These are phyloP conservation scores for Escovopsis weberi DNA, from an alignment of 2,329 filamentous ascomycete genomes.

Conservation along the genomic window DNA sequence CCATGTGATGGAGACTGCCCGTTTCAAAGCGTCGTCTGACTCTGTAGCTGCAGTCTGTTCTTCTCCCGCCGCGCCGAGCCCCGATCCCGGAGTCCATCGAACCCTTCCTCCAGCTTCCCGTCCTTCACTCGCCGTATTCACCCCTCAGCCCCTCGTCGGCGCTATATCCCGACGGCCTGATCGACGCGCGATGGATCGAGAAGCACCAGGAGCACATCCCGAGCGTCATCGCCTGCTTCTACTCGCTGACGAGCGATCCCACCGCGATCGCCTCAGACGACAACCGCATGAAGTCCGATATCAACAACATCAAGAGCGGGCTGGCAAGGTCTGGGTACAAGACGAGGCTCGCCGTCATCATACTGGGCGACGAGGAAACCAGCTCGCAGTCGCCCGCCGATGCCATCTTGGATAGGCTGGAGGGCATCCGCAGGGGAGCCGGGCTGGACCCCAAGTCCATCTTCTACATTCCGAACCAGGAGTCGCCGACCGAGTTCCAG, in stretches of 20 bases:
- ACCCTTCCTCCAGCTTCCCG: constrained; percentile 29
- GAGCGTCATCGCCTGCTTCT: constrained; percentile 68
- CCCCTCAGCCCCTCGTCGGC: constrained; percentile 71
- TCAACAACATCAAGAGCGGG: constrained; percentile 59
- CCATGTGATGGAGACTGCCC: background rate
- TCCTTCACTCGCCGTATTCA: constrained; percentile 84
- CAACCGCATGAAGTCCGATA: constrained; percentile 75
- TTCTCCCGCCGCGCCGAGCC: constrained; percentile 43
- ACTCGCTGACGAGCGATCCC: constrained; percentile 57
- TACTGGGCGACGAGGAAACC: constrained; percentile 18
- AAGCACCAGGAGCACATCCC: constrained; percentile 83
- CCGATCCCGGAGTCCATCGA: constrained; percentile 37
- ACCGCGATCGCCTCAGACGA: constrained; percentile 68
- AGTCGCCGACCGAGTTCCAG: constrained; percentile 55
- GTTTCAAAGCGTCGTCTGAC: constrained; percentile 13
- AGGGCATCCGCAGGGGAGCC: constrained; percentile 64
- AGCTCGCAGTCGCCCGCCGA: constrained; percentile 40
- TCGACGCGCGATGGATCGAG: constrained; percentile 67
- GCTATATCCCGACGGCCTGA: constrained; percentile 79
- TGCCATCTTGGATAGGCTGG: constrained; percentile 52
- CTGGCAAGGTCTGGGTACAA: constrained; percentile 60
- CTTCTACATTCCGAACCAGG: constrained; percentile 67
- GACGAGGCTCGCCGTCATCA: constrained; percentile 58
- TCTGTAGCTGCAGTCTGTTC: constrained; percentile 28
- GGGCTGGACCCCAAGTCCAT: constrained; percentile 72